These are phyloP conservation scores for Knufia fluminis DNA, from an alignment of 2,329 filamentous ascomycete genomes.

Conservation along the genomic window DNA sequence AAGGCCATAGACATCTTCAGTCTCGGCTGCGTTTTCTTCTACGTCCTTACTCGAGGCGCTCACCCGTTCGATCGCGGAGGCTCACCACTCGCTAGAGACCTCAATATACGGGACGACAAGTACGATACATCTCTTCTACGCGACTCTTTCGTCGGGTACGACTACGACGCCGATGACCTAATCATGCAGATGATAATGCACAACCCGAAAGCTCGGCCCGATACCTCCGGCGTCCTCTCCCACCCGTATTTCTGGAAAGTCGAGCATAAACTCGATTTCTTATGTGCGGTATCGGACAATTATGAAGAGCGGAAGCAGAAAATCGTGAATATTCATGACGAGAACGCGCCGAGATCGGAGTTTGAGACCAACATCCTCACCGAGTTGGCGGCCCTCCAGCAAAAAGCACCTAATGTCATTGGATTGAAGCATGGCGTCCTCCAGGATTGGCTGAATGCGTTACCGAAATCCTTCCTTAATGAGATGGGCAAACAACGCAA, in stretches of 20 bases:
- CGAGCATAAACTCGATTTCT: constrained; percentile 79
- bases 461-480: constrained; percentile 77
- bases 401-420: constrained; percentile 40
- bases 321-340: constrained; percentile 19
- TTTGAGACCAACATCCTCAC: constrained; percentile 21
- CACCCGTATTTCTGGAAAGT: constrained; percentile 96
- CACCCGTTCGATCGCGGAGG: constrained; percentile 94
- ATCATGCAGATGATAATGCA: constrained; percentile 70
- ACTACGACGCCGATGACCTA: constrained; percentile 77
- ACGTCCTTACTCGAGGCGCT: constrained; percentile 83
- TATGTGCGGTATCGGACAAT: constrained; percentile 94
- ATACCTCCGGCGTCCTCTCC: constrained; percentile 69
- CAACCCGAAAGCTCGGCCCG: constrained; percentile 58
- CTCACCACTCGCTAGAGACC: constrained; percentile 78
- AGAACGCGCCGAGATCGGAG: constrained; percentile 16
- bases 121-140: constrained; percentile 61
- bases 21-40: constrained; percentile 95
- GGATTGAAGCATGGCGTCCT: constrained; percentile 39
- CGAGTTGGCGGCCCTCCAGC: constrained; percentile 43
- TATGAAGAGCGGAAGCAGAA: constrained; percentile 72
- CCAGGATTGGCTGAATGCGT: constrained; percentile 65
- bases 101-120: constrained; percentile 89
- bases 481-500: constrained; percentile 89
- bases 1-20: constrained; percentile 97
- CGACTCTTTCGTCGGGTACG: constrained; percentile 61